Conservation (phyloP, 805 yeast species). For the Millerozyma miso region DNA sequence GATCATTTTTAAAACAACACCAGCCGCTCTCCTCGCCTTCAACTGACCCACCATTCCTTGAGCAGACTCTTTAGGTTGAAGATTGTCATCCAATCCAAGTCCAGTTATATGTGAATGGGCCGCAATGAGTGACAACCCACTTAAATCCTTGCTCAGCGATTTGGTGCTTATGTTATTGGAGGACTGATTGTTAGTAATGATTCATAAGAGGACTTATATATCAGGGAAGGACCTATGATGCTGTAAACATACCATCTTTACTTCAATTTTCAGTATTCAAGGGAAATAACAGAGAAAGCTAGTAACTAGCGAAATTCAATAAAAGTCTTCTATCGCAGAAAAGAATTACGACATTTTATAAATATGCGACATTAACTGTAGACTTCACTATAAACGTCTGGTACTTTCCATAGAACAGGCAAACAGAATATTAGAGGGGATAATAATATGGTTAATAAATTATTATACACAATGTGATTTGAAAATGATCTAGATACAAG, state of each 20-base stretch:
- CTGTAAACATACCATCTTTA: background rate
- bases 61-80: conserved; percentile 69
- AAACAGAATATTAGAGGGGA: no score
- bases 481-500: no score
- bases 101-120: conserved; percentile 99
- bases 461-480: no score
- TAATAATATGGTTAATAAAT: no score
- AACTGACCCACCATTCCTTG: conserved; percentile 98
- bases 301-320: background rate
- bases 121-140: conserved; percentile 70
- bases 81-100: conserved; percentile 88
- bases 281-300: background rate
- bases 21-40: conserved; percentile 95
- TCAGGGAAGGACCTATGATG: background rate
- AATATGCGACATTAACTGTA: no score
- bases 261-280: background rate
- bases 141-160: conserved; percentile 29
- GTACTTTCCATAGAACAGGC: no score
- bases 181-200: conserved; percentile 8
- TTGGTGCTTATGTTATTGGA: conserved; percentile 27
- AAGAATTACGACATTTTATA: background rate
- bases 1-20: conserved; percentile 87
- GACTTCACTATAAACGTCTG: no score
- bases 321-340: background rate
- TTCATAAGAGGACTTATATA: background rate